Conservation (phyloP, 306 rosid genomes). For the Geum urbanum region DNA sequence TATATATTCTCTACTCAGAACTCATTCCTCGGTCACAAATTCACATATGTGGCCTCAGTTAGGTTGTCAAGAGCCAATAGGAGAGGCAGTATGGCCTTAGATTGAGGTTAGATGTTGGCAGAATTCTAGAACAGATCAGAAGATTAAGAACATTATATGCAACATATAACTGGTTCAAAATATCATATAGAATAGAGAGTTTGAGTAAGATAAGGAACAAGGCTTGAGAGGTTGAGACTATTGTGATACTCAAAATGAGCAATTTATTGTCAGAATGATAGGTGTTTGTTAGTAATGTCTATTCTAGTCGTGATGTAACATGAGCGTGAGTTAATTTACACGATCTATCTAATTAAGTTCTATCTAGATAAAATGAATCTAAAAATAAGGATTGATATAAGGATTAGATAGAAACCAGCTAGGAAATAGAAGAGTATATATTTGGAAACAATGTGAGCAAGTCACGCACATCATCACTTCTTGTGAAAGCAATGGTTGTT, state of each 20-base stretch:
- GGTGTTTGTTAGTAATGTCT: too few species aligned
- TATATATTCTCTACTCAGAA: not conserved
- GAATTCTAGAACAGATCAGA: slow-evolving; percentile 11
- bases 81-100: slow-evolving; percentile 4
- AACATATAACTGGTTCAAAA: not conserved
- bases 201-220: not conserved
- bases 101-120: not conserved
- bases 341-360: too few species aligned
- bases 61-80: slow-evolving; percentile 12
- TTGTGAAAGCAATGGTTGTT: slow-evolving; percentile 10
- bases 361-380: too few species aligned
- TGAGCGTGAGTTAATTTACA: too few species aligned
- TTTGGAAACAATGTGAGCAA: not conserved
- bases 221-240: too few species aligned
- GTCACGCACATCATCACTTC: slow-evolving; percentile 1
- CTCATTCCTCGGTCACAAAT: not conserved
- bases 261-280: too few species aligned
- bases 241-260: too few species aligned
- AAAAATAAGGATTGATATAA: too few species aligned
- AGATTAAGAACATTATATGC: not conserved
- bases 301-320: too few species aligned
- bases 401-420: too few species aligned
- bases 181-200: slow-evolving; percentile 2
- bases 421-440: not conserved
- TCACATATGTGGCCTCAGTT: slow-evolving; percentile 5